Evolutionary conservation across 495 filamentous ascomycete species (phyloP), one percentile per base, ranked within the genome.

Genomic region (Tricharina praecox): DNA sequence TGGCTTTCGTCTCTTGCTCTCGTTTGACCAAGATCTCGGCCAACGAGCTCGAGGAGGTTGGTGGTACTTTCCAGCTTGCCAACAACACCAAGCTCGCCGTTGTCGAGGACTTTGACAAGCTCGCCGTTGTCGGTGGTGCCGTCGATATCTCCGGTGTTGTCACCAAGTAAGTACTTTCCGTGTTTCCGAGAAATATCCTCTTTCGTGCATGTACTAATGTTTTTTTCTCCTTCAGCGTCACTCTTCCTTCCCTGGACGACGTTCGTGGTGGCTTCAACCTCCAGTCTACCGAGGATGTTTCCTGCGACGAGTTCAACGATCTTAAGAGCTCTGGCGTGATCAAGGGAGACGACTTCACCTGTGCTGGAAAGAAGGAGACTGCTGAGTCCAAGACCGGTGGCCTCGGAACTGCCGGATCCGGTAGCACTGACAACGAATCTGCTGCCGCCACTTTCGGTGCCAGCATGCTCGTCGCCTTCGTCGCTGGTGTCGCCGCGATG

Each of bases 111-210:
- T 82, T 96, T 70, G 68, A 72, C 30, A 57, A 66, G 35, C 71
- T 97, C 19, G 56, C 71, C 50, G 70, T 62, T n/a, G 72, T 96
- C 37, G 72, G 70, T 52, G 90, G 88, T 66, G 88, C 87, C 50
- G 68, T 99, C 64, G 83, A 93, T 68, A 76, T 94, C 66, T 76
- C 75, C 56, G 90, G 90, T 58, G 78, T 74, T 66, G 92, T 94
- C 64, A 73, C 74, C 42, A 68, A 74, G 81, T 94, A 71, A 70
- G 85, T 75, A 38, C 36, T 13, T 37, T 8, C 4, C 32, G n/a
- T 26, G 19, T 47, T 18, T 32, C 46, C 10, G n/a, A n/a, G n/a
- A n/a, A n/a, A n/a, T n/a, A n/a, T n/a, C n/a, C n/a, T n/a, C n/a
- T n/a, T 47, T 40, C 37, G 4, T 3, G 5, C 3, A 47, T 2